Percentiles rank a stretch among this genome's conserved stretches.
These are phyloP conservation scores for Datura wrightii DNA, from an alignment of 257 asterid species.

Conservation along the genomic window DNA sequence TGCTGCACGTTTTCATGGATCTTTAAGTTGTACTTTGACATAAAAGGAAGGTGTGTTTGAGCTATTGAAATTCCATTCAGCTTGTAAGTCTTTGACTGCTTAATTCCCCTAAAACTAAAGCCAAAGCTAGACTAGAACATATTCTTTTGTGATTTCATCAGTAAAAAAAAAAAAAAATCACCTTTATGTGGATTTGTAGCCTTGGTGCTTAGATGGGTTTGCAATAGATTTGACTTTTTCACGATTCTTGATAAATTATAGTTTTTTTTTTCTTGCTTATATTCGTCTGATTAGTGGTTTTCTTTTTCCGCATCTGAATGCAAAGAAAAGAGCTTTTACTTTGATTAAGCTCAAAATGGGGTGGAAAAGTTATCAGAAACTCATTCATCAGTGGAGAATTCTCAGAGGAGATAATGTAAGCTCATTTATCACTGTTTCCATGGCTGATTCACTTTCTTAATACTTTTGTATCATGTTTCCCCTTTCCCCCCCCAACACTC, in stretches of 20 bases:
- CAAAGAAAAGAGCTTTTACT: conserved; percentile 11
- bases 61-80: background rate
- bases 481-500: conserved; percentile 31
- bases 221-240: background rate
- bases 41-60: background rate
- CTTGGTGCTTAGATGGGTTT: background rate
- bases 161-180: background rate
- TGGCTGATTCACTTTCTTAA: background rate
- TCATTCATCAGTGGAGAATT: conserved; percentile 89
- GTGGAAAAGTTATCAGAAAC: conserved; percentile 95
- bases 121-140: background rate
- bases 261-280: background rate
- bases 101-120: background rate
- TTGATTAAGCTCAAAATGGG: conserved; percentile 54
- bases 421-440: background rate
- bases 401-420: conserved; percentile 95
- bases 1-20: background rate
- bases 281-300: background rate
- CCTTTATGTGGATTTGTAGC: background rate
- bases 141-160: background rate
- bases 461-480: background rate
- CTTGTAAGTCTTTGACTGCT: too few relatives aligned
- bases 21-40: background rate
- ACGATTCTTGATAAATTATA: background rate
- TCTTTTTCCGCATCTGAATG: background rate